phyloP scores from a whole-genome alignment of 164 flowering plant genomes.

The Taxillus chinensis region DNA sequence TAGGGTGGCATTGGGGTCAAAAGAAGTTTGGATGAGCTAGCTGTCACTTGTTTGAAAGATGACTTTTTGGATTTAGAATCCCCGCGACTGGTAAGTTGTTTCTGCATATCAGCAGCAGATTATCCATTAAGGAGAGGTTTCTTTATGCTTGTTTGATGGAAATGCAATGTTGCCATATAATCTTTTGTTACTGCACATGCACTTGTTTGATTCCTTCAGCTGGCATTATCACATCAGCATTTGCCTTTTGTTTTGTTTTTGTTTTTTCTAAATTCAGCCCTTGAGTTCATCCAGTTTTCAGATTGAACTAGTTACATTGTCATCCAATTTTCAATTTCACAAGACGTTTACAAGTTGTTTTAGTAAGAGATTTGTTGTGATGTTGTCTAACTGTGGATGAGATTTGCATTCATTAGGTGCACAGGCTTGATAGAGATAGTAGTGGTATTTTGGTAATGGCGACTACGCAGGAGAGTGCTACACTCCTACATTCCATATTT shows the following conservation, averaged over 20 bases:
- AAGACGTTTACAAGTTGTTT: no score
- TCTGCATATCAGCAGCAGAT: neutral
- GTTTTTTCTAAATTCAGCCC: no score
- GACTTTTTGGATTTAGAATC: slow-evolving; percentile 59
- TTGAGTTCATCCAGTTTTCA: no score
- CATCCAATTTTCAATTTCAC: no score
- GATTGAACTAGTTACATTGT: no score
- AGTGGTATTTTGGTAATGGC: slow-evolving; percentile 95
- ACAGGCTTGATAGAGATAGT: slow-evolving; percentile 92
- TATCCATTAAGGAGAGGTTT: neutral
- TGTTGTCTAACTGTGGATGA: neutral
- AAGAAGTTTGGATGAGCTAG: slow-evolving; percentile 76
- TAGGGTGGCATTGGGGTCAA: slow-evolving; percentile 88
- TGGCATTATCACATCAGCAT: no score
- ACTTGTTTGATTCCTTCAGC: no score
- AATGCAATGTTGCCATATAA: neutral
- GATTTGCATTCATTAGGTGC: slow-evolving; percentile 47
- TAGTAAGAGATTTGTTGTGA: no score
- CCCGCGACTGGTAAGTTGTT: slow-evolving; percentile 77
- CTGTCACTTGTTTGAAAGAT: slow-evolving; percentile 54
- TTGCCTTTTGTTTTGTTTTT: no score
- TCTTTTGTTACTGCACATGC: neutral
- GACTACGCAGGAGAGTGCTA: slow-evolving; percentile 71
- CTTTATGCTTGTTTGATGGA: neutral
- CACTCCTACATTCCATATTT: slow-evolving; percentile 75